Percentiles rank a stretch among this genome's conserved stretches.
Conservation (phyloP, 2,329 filamentous ascomycete genomes). For the Alternaria solani region DNA sequence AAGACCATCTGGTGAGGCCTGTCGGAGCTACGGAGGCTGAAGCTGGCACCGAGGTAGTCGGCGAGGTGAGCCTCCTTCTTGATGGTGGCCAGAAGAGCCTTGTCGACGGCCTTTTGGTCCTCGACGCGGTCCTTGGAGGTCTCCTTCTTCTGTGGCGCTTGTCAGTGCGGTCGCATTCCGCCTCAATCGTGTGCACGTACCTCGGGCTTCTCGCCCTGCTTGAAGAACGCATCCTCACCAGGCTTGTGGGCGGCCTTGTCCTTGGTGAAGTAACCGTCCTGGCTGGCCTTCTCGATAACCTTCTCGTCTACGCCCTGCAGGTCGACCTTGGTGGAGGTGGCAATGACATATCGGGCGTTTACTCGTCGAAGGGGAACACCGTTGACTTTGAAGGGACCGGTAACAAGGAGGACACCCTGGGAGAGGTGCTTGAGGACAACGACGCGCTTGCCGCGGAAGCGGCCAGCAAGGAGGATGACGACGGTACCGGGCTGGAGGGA, state of each 20-base stretch:
- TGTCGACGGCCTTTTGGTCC: slow-evolving; percentile 99
- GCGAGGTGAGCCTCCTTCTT: slow-evolving; percentile 97
- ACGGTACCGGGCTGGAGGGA: slow-evolving; percentile 93
- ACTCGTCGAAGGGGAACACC: slow-evolving; percentile 95
- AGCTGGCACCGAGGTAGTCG: slow-evolving; percentile 93
- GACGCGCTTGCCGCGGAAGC: slow-evolving; percentile 99
- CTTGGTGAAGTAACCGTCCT: slow-evolving; percentile 91
- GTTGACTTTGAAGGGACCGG: slow-evolving; percentile 99
- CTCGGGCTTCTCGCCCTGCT: slow-evolving; percentile 97
- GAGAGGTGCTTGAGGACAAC: slow-evolving; percentile 97
- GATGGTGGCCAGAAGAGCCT: slow-evolving; percentile 91
- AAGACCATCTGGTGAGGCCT: slow-evolving; percentile 99
- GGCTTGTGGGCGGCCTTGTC: slow-evolving; percentile 97
- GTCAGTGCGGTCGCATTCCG: slow-evolving; percentile 23
- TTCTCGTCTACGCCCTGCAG: slow-evolving; percentile 79
- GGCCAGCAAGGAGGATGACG: slow-evolving; percentile 98
- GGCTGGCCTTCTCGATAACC: slow-evolving; percentile 79
- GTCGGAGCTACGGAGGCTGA: slow-evolving; percentile 99
- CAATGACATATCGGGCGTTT: slow-evolving; percentile 93
- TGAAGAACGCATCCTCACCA: slow-evolving; percentile 98
- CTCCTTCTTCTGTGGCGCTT: slow-evolving; percentile 83
- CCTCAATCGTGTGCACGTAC: slow-evolving; percentile 62
- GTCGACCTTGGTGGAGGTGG: slow-evolving; percentile 85
- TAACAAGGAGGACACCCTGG: slow-evolving; percentile 98
- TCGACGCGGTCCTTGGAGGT: slow-evolving; percentile 88